phyloP scores from a whole-genome alignment of 2,329 filamentous ascomycete species.

The Monosporascus cannonballus region DNA sequence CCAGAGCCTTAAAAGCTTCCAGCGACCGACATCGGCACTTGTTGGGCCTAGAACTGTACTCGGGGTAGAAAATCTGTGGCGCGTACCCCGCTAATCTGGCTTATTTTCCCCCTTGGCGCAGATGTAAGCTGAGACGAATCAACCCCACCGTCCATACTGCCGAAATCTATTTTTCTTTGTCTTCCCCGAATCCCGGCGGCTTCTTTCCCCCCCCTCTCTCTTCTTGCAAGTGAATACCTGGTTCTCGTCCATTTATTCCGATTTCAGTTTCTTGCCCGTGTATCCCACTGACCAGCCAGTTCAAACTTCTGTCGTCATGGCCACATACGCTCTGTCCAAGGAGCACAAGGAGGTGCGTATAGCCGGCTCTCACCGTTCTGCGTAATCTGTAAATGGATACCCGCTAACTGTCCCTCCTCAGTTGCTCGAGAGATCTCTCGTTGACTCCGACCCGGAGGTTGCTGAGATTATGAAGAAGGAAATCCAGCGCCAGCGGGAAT shows the following conservation, averaged over 20 bases:
- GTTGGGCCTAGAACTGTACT: too few relatives aligned
- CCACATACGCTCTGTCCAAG: slow-evolving; percentile 46
- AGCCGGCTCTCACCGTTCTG: slow-evolving; percentile 1
- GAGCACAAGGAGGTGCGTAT: slow-evolving; percentile 45
- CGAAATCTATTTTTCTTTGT: neutral
- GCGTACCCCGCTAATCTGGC: too few relatives aligned
- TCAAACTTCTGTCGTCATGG: slow-evolving; percentile 27
- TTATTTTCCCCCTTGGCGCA: too few relatives aligned
- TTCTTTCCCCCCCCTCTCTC: neutral
- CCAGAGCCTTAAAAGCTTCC: neutral
- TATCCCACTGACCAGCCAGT: too few relatives aligned
- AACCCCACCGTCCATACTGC: too few relatives aligned
- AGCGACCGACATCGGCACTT: neutral
- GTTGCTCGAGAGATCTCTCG: slow-evolving; percentile 93
- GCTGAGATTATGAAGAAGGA: slow-evolving; percentile 95
- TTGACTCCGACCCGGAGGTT: slow-evolving; percentile 89
- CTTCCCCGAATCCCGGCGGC: neutral
- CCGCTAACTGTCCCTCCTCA: slow-evolving; percentile 33
- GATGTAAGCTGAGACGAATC: too few relatives aligned
- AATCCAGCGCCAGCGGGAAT: slow-evolving; percentile 95
- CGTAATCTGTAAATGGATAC: slow-evolving; percentile 24
- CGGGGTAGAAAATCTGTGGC: too few relatives aligned
- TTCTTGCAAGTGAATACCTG: neutral
- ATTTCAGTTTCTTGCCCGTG: neutral
- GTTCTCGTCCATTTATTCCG: neutral